Evolutionary conservation across 176 grass and related monocot genomes (phyloP).

Genomic region (Melocanna baccifera): DNA sequence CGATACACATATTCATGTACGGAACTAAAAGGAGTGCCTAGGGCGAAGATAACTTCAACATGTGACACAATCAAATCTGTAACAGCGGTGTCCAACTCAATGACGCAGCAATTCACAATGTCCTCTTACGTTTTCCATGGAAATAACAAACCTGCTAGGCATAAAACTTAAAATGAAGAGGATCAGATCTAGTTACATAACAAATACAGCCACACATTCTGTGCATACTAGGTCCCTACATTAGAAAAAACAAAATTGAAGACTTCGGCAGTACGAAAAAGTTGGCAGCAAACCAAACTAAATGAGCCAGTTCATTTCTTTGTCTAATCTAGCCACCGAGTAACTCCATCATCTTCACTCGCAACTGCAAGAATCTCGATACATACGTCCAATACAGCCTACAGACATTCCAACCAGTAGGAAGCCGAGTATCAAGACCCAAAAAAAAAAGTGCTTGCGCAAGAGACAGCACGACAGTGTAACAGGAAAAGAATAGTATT

Average conservation of each 20-base stretch:
- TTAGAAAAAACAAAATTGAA: constrained; percentile 11
- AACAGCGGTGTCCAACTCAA: background rate
- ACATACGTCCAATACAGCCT: constrained; percentile 74
- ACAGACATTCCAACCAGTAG: background rate
- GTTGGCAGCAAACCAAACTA: constrained; percentile 1
- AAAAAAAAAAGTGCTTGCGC: background rate
- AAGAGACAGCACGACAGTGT: background rate
- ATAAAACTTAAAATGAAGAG: constrained; percentile 17
- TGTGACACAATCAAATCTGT: background rate
- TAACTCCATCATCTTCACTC: constrained; percentile 80
- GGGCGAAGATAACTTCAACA: background rate
- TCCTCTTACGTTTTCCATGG: background rate
- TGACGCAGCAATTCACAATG: background rate
- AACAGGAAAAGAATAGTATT: background rate
- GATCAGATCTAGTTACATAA: constrained; percentile 17
- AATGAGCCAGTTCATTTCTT: background rate
- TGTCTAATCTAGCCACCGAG: constrained; percentile 64
- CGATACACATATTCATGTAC: background rate
- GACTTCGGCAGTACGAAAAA: background rate
- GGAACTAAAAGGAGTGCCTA: background rate
- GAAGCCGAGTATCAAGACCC: background rate
- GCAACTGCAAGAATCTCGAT: constrained; percentile 76
- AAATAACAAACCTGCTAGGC: background rate
- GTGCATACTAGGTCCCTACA: constrained; percentile 2
- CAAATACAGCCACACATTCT: background rate